Evolutionary conservation across 768 basidiomycete genomes (phyloP).

Genomic region (Austroboletus festivus): DNA sequence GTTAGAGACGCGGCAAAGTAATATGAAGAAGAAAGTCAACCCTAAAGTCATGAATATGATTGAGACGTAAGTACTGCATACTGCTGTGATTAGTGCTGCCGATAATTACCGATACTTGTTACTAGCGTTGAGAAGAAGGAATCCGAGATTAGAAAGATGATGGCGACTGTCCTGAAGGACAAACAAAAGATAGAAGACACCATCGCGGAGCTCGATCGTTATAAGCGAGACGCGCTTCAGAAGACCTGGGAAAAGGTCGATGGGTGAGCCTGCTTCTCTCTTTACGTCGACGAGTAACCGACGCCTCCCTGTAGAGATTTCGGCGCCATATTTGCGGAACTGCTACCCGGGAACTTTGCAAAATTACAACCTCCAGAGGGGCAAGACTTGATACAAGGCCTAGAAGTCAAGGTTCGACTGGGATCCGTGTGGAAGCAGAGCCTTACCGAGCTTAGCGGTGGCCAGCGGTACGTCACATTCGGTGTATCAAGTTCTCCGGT

Average conservation of each 20-base stretch:
- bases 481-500: neutral
- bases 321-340: slow-evolving; percentile 91
- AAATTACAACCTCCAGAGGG: slow-evolving; percentile 93
- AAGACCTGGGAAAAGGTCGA: slow-evolving; percentile 98
- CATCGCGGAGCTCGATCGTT: slow-evolving; percentile 87
- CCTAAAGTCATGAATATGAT: slow-evolving; percentile 95
- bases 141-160: slow-evolving; percentile 79
- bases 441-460: slow-evolving; percentile 94
- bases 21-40: slow-evolving; percentile 94
- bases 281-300: neutral
- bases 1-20: slow-evolving; percentile 73
- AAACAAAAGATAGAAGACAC: slow-evolving; percentile 94
- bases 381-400: slow-evolving; percentile 88
- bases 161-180: slow-evolving; percentile 84
- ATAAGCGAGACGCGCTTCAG: slow-evolving; percentile 89
- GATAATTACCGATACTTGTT: neutral
- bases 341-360: slow-evolving; percentile 94
- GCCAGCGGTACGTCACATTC: slow-evolving; percentile 69
- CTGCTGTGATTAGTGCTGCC: neutral
- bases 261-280: slow-evolving; percentile 47
- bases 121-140: slow-evolving; percentile 92
- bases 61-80: slow-evolving; percentile 61
- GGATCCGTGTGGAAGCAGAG: slow-evolving; percentile 98
- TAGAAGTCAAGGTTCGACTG: slow-evolving; percentile 95
- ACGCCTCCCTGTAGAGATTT: slow-evolving; percentile 70